phyloP scores from a whole-genome alignment of 805 yeast genomes.

The Barnettozyma salicaria region DNA sequence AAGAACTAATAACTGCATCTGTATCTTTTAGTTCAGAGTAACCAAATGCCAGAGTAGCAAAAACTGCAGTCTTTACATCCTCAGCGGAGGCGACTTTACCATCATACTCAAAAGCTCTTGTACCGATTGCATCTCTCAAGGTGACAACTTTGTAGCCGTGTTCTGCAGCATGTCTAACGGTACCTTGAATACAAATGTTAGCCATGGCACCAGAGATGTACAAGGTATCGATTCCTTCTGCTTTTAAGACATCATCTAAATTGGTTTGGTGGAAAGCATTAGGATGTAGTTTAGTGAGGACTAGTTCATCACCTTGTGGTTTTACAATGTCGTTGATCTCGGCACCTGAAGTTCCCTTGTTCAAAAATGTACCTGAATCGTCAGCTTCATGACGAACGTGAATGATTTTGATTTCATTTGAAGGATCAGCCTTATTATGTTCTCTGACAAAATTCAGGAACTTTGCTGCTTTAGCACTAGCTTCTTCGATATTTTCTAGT shows the following conservation, averaged over 20 bases:
- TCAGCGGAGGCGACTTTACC: slow-evolving; percentile 11
- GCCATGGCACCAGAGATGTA: slow-evolving; percentile 20
- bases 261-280: slow-evolving; percentile 16
- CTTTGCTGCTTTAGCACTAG: slow-evolving; percentile 11
- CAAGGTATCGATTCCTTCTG: slow-evolving; percentile 7
- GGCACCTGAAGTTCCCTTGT: slow-evolving; percentile 9
- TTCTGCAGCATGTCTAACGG: slow-evolving; percentile 17
- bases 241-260: slow-evolving; percentile 10
- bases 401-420: slow-evolving; percentile 8
- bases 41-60: slow-evolving; percentile 17
- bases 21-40: slow-evolving; percentile 12
- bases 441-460: slow-evolving; percentile 14
- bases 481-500: slow-evolving; percentile 11
- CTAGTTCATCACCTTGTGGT: slow-evolving; percentile 9
- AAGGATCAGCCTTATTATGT: background rate
- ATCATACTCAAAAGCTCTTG: slow-evolving; percentile 16
- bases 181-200: slow-evolving; percentile 20
- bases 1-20: slow-evolving; percentile 6
- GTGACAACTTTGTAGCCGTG: slow-evolving; percentile 14
- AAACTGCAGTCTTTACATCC: slow-evolving; percentile 12
- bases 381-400: slow-evolving; percentile 14
- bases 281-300: slow-evolving; percentile 14
- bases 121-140: slow-evolving; percentile 18
- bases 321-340: slow-evolving; percentile 12
- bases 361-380: slow-evolving; percentile 11